Evolutionary conservation across 495 filamentous ascomycete species (phyloP).

Genomic region (Trichoderma erinaceum): DNA sequence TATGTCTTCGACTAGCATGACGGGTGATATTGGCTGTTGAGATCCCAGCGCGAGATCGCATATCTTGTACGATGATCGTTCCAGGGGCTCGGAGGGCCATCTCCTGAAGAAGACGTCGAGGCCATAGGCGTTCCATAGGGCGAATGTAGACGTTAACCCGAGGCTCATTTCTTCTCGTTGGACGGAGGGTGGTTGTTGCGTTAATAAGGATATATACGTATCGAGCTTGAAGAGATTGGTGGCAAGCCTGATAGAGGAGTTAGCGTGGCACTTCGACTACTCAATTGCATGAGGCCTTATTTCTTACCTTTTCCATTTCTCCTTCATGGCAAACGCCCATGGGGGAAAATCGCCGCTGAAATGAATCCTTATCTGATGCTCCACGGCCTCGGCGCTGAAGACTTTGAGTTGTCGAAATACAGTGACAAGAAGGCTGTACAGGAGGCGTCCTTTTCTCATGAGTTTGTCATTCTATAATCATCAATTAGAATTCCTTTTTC

Average conservation of each 20-base stretch:
- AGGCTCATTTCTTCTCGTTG: slow-evolving; percentile 23
- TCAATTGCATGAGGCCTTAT: not conserved
- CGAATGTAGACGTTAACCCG: slow-evolving; percentile 18
- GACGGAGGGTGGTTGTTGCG: slow-evolving; percentile 20
- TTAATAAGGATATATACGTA: slow-evolving; percentile 23
- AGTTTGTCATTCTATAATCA: not conserved
- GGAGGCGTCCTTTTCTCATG: not conserved
- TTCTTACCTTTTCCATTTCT: slow-evolving; percentile 14
- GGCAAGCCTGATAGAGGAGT: slow-evolving; percentile 19
- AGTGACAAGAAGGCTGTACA: slow-evolving; percentile 10
- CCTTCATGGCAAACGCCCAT: not conserved
- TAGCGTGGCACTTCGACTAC: not conserved
- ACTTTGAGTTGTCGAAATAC: not conserved
- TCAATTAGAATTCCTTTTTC: not conserved
- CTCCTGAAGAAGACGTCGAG: slow-evolving; percentile 21
- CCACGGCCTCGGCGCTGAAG: slow-evolving; percentile 5
- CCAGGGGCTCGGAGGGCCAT: slow-evolving; percentile 19
- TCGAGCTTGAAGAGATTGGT: slow-evolving; percentile 26
- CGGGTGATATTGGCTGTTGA: not conserved
- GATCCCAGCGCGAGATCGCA: slow-evolving; percentile 17
- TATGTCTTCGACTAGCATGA: slow-evolving; percentile 26
- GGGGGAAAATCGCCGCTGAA: slow-evolving; percentile 12
- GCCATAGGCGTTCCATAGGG: slow-evolving; percentile 21
- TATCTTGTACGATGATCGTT: slow-evolving; percentile 17
- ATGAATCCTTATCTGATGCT: not conserved